Percentiles rank a stretch among this genome's conserved stretches.
phyloP scores from a whole-genome alignment of 176 grass and related monocot species.

The Stipa capillata region DNA sequence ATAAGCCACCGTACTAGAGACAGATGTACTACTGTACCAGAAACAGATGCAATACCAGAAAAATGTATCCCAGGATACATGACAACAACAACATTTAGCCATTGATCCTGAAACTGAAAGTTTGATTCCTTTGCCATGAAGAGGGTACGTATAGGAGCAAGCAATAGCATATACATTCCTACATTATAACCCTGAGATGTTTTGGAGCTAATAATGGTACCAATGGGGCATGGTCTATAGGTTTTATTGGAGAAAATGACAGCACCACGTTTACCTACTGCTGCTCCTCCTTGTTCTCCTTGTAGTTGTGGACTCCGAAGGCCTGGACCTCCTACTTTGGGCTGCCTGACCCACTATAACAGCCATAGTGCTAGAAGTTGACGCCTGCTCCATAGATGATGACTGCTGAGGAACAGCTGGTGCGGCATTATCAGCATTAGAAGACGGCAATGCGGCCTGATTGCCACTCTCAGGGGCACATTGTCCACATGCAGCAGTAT shows the following conservation, averaged over 20 bases:
- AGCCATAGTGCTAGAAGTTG: constrained; percentile 37
- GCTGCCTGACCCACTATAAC: constrained; percentile 8
- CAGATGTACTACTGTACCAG: too few species aligned
- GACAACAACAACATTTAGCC: background rate
- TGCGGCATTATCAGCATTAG: background rate
- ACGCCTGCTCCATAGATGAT: constrained; percentile 35
- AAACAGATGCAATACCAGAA: constrained; percentile 1
- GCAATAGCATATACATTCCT: constrained; percentile 11
- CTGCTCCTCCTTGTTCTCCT: constrained; percentile 36
- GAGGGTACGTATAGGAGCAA: background rate
- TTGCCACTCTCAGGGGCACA: background rate
- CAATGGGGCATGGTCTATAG: background rate
- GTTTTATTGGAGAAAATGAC: constrained; percentile 15
- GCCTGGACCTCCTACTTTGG: constrained; percentile 13
- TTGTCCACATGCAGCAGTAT: background rate
- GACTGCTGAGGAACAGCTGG: background rate
- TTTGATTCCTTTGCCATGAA: constrained; percentile 14
- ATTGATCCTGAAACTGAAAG: background rate
- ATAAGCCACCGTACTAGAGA: background rate
- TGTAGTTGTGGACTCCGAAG: background rate
- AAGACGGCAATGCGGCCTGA: background rate
- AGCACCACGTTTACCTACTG: background rate
- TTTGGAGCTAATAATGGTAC: background rate
- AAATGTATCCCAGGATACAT: background rate
- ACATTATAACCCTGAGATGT: constrained; percentile 6